Base-by-base conservation (phyloP, 768 basidiomycete species). In the Boletus pseudopeckii region DNA sequence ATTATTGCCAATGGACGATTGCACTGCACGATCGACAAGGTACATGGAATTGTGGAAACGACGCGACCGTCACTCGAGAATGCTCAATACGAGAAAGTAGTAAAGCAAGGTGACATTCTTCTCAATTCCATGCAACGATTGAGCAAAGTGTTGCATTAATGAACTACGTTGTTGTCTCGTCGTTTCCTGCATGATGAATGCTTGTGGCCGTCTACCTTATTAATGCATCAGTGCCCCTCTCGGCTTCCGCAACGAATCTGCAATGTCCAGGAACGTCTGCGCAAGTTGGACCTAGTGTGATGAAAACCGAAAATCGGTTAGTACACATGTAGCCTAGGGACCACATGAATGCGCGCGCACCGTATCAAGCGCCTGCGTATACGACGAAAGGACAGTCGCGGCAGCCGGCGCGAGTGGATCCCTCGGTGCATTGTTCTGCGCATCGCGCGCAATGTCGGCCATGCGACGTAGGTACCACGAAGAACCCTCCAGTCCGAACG, bases 181-280 rank as follows among this genome's bases (percentile, higher is more conserved):
- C n/a, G n/a, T n/a, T n/a, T n/a, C n/a, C n/a, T n/a, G n/a, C n/a
- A n/a, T n/a, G n/a, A n/a, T n/a, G n/a, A n/a, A n/a, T n/a, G n/a
- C n/a, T n/a, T n/a, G n/a, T n/a, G n/a, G n/a, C n/a, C n/a, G n/a
- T n/a, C n/a, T n/a, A n/a, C n/a, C n/a, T n/a, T n/a, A n/a, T 66
- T 59, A 63, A 55, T 64, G 66, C 55, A 82, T 62, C 50, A 84
- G 62, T 18, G 76, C 72, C 1, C 78, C 83, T 59, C 83, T 69
- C 5, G 82, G 78, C 59, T 80, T 85, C 57, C 74, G 73, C 66
- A 85, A 62, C 1, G 83, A 82, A 48, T 82, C 80, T 0, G 82
- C 81, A 49, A 84, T 75, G 30, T 76, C 77, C 22, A 84, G 61
- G 74, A 85, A 84, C 3, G 83, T 79, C 59, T 83, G 73, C 1